Evolutionary conservation across 179 eudicot species (phyloP).

Genomic region (Monotropa hypopitys): DNA sequence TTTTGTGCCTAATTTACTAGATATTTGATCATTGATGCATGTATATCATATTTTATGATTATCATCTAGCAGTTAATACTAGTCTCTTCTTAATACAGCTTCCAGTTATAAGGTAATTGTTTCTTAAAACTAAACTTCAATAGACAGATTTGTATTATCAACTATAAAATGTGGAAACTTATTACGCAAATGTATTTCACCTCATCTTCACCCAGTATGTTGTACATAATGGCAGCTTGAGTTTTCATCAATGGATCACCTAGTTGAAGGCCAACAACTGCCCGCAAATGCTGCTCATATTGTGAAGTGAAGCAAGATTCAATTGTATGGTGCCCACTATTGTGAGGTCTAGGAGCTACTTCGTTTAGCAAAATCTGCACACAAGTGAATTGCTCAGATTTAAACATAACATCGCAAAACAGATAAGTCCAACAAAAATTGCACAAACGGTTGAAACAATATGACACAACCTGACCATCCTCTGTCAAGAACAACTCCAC

Average conservation of each 20-base stretch:
- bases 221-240: constrained; percentile 81
- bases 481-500: constrained; percentile 80
- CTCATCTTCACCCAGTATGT: constrained; percentile 91
- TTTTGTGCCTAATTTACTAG: background rate
- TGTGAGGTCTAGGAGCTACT: constrained; percentile 97
- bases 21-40: background rate
- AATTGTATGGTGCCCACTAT: constrained; percentile 95
- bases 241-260: constrained; percentile 94
- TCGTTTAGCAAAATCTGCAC: constrained; percentile 77
- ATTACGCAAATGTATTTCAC: constrained; percentile 20
- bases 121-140: background rate
- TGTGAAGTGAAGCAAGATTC: constrained; percentile 89
- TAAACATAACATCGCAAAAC: background rate
- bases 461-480: constrained; percentile 53
- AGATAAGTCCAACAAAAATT: background rate
- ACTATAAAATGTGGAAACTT: background rate
- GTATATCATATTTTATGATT: background rate
- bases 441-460: background rate
- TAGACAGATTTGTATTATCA: background rate
- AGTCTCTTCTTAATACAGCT: background rate
- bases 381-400: constrained; percentile 9
- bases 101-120: background rate
- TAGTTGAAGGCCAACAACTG: constrained; percentile 84
- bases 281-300: constrained; percentile 84
- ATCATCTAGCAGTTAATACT: background rate